A percentile compares a stretch with the other conserved stretches of the same genome.
Evolutionary conservation across 2,329 filamentous ascomycete genomes (phyloP).

Genomic region (Exophiala spinifera): DNA sequence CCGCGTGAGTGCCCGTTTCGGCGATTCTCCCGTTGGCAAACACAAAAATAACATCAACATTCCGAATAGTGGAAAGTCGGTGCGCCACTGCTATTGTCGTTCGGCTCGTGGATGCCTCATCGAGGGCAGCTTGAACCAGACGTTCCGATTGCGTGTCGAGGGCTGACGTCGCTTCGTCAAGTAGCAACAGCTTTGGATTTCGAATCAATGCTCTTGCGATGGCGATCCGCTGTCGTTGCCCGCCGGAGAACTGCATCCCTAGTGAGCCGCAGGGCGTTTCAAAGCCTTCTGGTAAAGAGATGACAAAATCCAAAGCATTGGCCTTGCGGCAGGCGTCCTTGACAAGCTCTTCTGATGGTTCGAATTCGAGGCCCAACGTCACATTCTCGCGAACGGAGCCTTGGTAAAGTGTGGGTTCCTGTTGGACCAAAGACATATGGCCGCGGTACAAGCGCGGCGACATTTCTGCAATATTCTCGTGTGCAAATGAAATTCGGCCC

Average conservation of each 20-base stretch:
- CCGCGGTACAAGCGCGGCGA: conserved; percentile 62
- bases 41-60: conserved; percentile 41
- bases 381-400: conserved; percentile 69
- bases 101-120: conserved; percentile 30
- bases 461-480: conserved; percentile 56
- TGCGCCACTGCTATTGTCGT: conserved; percentile 39
- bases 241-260: conserved; percentile 39
- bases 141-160: conserved; percentile 40
- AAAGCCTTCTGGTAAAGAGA: conserved; percentile 39
- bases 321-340: conserved; percentile 37
- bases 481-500: conserved; percentile 65
- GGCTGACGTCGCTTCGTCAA: conserved; percentile 46
- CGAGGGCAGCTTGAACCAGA: conserved; percentile 34
- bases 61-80: conserved; percentile 38
- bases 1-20: conserved; percentile 41
- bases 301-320: conserved; percentile 39
- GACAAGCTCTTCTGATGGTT: conserved; percentile 34
- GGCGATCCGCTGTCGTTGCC: conserved; percentile 44
- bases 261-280: conserved; percentile 35
- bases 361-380: conserved; percentile 49
- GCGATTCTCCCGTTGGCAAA: conserved; percentile 39
- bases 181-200: conserved; percentile 35
- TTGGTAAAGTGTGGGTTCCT: conserved; percentile 71
- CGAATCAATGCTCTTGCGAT: conserved; percentile 44
- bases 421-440: conserved; percentile 67